Evolutionary conservation across 805 yeast genomes (phyloP).

Genomic region (Saccharomycopsis sp.): DNA sequence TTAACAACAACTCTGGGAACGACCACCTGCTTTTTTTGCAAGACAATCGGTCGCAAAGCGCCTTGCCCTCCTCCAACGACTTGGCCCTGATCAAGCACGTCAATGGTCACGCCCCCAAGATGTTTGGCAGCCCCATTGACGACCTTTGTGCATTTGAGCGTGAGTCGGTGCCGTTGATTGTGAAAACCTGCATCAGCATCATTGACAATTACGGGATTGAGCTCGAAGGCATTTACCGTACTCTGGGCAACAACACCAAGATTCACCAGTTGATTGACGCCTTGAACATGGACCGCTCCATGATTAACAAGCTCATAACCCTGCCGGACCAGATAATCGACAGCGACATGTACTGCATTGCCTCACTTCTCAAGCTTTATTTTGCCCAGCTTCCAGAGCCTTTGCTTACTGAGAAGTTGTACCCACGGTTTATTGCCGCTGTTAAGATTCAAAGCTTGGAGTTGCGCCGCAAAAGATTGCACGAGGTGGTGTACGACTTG

Average conservation of each 20-base stretch:
- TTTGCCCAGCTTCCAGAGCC: constrained; percentile 85
- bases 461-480: constrained; percentile 64
- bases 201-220: constrained; percentile 79
- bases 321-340: constrained; percentile 53
- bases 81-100: constrained; percentile 4
- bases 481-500: constrained; percentile 76
- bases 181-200: constrained; percentile 77
- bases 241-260: constrained; percentile 68
- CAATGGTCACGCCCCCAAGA: constrained; percentile 22
- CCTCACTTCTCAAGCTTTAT: constrained; percentile 75
- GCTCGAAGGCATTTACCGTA: constrained; percentile 83
- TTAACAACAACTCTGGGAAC: neutral
- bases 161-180: constrained; percentile 86
- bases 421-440: constrained; percentile 56
- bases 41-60: constrained; percentile 13
- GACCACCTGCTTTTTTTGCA: neutral
- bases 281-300: constrained; percentile 69
- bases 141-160: constrained; percentile 71
- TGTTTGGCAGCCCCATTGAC: constrained; percentile 83
- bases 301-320: constrained; percentile 40
- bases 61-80: constrained; percentile 16
- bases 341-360: constrained; percentile 80
- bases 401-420: constrained; percentile 55
- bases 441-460: constrained; percentile 56
- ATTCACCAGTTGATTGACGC: constrained; percentile 64